Conservation (phyloP, 768 basidiomycete genomes). For the Boletus tomentosulus region DNA sequence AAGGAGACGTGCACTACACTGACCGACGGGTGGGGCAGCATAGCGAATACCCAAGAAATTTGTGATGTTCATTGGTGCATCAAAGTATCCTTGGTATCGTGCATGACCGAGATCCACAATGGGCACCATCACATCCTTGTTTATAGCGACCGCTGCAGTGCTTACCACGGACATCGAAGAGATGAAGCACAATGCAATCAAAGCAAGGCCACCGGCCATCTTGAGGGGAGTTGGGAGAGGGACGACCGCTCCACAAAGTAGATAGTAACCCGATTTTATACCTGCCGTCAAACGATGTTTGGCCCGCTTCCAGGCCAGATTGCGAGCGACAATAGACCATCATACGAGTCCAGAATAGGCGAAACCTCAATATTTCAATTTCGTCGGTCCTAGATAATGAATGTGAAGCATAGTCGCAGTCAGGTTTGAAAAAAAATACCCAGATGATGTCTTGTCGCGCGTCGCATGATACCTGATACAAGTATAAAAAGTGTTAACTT, state of each 20-base stretch:
- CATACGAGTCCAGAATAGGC: background rate
- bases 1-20: background rate
- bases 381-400: background rate
- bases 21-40: conserved; percentile 47
- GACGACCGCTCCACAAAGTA: background rate
- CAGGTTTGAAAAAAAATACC: background rate
- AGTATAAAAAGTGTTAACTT: background rate
- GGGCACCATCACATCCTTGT: background rate
- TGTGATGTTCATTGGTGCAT: conserved; percentile 18
- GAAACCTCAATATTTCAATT: background rate
- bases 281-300: background rate
- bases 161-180: background rate
- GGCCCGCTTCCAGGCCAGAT: background rate
- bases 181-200: background rate
- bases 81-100: conserved; percentile 26
- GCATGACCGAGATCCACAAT: conserved; percentile 29
- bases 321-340: background rate
- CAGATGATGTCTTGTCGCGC: background rate
- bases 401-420: background rate
- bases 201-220: conserved; percentile 2
- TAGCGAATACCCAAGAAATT: conserved; percentile 36
- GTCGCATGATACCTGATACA: background rate
- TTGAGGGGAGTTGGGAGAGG: background rate
- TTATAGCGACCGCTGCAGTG: background rate
- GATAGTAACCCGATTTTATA: background rate